Conservation (phyloP, 2,329 filamentous ascomycete genomes). For the Botryotinia globosa region DNA sequence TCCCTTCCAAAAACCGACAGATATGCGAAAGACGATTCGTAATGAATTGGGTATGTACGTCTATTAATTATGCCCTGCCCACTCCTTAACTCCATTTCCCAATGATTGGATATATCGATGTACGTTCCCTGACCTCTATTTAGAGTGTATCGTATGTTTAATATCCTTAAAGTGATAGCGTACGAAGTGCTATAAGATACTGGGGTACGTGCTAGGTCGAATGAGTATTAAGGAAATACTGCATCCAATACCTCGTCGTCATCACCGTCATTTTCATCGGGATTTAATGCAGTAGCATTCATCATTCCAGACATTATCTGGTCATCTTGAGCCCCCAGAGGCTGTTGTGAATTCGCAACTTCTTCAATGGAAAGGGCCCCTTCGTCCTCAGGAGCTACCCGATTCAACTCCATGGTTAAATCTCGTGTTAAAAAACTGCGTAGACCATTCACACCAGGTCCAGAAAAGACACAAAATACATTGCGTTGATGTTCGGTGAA, state of each 20-base stretch:
- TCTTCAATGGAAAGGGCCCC: slow-evolving; percentile 39
- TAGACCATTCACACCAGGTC: slow-evolving; percentile 73
- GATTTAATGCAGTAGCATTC: not conserved
- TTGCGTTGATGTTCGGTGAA: slow-evolving; percentile 94
- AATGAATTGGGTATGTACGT: slow-evolving; percentile 11
- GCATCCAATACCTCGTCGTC: slow-evolving; percentile 3
- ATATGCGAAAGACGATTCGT: slow-evolving; percentile 1
- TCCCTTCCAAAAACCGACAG: slow-evolving; percentile 1
- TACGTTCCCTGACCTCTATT: not conserved
- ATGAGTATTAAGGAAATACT: slow-evolving; percentile 6
- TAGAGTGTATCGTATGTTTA: not conserved
- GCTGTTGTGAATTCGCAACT: slow-evolving; percentile 25
- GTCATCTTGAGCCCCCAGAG: slow-evolving; percentile 25
- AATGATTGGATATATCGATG: not conserved
- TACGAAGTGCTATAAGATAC: not conserved
- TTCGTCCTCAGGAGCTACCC: slow-evolving; percentile 88
- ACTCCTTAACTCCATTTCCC: slow-evolving; percentile 12
- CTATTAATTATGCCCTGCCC: not conserved
- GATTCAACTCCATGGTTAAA: slow-evolving; percentile 47
- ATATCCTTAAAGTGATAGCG: not conserved
- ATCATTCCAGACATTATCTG: slow-evolving; percentile 18
- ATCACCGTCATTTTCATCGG: slow-evolving; percentile 12
- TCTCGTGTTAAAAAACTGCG: slow-evolving; percentile 77
- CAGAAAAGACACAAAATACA: slow-evolving; percentile 97
- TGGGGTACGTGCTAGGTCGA: not conserved